phyloP scores from a whole-genome alignment of 805 yeast genomes.

The Metschnikowia matae region DNA sequence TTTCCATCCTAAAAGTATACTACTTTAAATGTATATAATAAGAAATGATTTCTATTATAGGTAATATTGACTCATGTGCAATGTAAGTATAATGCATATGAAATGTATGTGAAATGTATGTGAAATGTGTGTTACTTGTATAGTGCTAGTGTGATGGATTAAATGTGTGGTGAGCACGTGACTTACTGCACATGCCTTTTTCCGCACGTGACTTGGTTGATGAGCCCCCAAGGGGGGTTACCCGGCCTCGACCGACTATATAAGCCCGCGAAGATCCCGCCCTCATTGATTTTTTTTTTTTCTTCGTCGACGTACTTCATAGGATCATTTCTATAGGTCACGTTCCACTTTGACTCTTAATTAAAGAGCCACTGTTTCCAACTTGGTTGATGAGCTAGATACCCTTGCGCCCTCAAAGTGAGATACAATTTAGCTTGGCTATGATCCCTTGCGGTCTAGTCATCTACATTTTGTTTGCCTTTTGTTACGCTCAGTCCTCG shows the following conservation, averaged over 20 bases:
- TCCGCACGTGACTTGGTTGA: not conserved
- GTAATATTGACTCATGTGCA: no score
- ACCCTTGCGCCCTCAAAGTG: conserved; percentile 88
- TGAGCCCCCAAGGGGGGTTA: conserved; percentile 7
- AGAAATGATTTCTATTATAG: no score
- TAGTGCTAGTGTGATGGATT: not conserved
- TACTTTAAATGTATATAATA: no score
- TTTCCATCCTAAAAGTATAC: no score
- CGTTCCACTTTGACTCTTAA: conserved; percentile 88
- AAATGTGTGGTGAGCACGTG: no score
- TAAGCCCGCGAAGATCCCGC: conserved; percentile 5
- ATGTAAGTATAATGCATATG: no score
- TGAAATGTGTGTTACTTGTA: no score
- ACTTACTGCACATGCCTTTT: not conserved
- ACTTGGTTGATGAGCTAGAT: conserved; percentile 94
- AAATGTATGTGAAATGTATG: no score
- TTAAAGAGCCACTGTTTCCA: conserved; percentile 99
- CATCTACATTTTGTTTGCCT: conserved; percentile 59
- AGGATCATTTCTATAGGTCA: conserved; percentile 96
- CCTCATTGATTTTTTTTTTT: conserved; percentile 33
- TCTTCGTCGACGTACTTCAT: conserved; percentile 97
- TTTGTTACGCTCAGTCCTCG: conserved; percentile 23
- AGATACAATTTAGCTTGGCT: conserved; percentile 77
- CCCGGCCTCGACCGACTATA: conserved; percentile 13
- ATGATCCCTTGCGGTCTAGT: conserved; percentile 86